Base-by-base conservation (phyloP, 495 filamentous ascomycete genomes). In the Sabuloglossum arenarium region DNA sequence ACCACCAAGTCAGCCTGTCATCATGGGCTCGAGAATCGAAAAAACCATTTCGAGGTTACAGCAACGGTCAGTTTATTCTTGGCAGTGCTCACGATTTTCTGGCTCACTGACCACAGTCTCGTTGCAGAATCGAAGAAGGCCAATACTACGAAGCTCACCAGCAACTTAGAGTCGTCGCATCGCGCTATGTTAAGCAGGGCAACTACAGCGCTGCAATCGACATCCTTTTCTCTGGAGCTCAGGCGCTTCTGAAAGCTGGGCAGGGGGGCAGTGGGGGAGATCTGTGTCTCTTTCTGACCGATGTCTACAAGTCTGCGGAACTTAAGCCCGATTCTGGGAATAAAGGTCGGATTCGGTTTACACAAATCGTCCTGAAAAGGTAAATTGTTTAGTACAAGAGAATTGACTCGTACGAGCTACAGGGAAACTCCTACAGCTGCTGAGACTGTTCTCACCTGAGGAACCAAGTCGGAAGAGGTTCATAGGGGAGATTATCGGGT, bases 121-220 rank as follows among this genome's bases (percentile, higher is more conserved):
- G 10, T 24, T 31, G 10, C 69, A 93, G 90, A 65, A 96, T 95
- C 68, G 75, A 80, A 59, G 88, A 91, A 69, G 93, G 91, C 58
- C 79, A 86, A 62, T 95, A 79, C 73, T 98, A 98, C 71, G 91
- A 98, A 76, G 91, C 91, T 54, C 88, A 94, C 68, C 91, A 98
- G 67, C 93, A 98, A 72, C 82, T 94, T 57, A 85, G 91, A 34
- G 86, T 94, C 30, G 87, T 97, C 61, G 86, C 88, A 32, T 84
- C 85, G 50, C 87, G 91, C 29, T 95, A 99, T 67, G 77, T 86
- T 62, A 96, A 96, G 68, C 73, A 80, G 27, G 70, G 74, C 42
- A 88, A 91, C 76, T 95, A 81, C 71, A 67, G 75, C 64, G 80
- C 86, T 3, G 93, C 91, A 19, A 79, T 88, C 64, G 85, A 94